Percentiles rank a stretch among this genome's conserved stretches.
These are phyloP conservation scores for Diaporthe caulivora DNA, from an alignment of 2,329 filamentous ascomycete genomes.

Conservation along the genomic window DNA sequence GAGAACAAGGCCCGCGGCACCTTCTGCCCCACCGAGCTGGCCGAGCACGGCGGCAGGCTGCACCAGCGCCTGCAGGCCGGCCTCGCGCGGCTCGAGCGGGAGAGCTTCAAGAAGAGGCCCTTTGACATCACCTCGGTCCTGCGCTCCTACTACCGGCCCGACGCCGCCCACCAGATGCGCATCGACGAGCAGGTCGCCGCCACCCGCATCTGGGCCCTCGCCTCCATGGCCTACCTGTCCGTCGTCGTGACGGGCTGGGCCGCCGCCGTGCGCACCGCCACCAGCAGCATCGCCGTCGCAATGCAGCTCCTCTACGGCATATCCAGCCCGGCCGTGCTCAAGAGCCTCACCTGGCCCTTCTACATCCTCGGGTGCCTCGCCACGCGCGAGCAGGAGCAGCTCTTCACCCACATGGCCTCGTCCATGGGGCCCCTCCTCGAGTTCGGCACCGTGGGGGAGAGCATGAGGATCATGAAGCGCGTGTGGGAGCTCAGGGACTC, in stretches of 20 bases:
- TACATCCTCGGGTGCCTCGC: slow-evolving; percentile 46
- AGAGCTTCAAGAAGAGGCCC: slow-evolving; percentile 40
- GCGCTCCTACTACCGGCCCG: slow-evolving; percentile 30
- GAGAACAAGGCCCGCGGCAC: slow-evolving; percentile 54
- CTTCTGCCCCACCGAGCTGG: slow-evolving; percentile 50
- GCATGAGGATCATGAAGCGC: slow-evolving; percentile 42
- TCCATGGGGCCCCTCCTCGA: slow-evolving; percentile 44
- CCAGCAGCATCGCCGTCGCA: slow-evolving; percentile 41
- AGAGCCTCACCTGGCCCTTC: slow-evolving; percentile 47
- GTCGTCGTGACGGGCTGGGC: slow-evolving; percentile 45
- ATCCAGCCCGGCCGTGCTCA: slow-evolving; percentile 42
- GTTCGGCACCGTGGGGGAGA: slow-evolving; percentile 45
- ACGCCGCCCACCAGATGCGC: slow-evolving; percentile 36
- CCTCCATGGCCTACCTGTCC: slow-evolving; percentile 44
- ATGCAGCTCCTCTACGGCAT: slow-evolving; percentile 42
- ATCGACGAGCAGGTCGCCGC: slow-evolving; percentile 41
- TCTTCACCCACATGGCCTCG: slow-evolving; percentile 42
- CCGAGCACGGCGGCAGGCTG: slow-evolving; percentile 39
- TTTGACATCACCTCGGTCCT: slow-evolving; percentile 39
- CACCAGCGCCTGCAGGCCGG: slow-evolving; percentile 38
- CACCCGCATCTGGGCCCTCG: slow-evolving; percentile 47
- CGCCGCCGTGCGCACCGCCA: slow-evolving; percentile 42
- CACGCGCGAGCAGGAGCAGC: slow-evolving; percentile 41
- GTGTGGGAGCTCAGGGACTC: slow-evolving; percentile 44
- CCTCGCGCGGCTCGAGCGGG: slow-evolving; percentile 38